These are phyloP conservation scores for Monosporozyma siamensis DNA, from an alignment of 805 yeast genomes.

Conservation along the genomic window DNA sequence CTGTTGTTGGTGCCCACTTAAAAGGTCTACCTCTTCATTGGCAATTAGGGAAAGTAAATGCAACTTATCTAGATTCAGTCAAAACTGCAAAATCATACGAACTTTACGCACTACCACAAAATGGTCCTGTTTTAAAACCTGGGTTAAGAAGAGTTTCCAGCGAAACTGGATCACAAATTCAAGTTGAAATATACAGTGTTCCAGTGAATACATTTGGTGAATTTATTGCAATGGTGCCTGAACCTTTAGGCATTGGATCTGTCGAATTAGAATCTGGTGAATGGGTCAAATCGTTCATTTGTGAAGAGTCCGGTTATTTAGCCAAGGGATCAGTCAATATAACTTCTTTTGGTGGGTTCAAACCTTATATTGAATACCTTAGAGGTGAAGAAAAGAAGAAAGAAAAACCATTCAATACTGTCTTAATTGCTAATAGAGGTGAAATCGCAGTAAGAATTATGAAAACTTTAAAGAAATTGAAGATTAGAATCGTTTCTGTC, in stretches of 20 bases:
- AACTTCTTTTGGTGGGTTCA: conserved; percentile 87
- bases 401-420: conserved; percentile 63
- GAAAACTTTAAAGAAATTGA: conserved; percentile 72
- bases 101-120: conserved; percentile 72
- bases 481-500: conserved; percentile 74
- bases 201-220: conserved; percentile 72
- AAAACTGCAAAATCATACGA: conserved; percentile 63
- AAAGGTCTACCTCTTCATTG: conserved; percentile 84
- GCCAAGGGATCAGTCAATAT: conserved; percentile 68
- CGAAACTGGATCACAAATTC: conserved; percentile 49
- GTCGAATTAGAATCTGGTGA: conserved; percentile 74
- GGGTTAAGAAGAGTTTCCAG: conserved; percentile 64
- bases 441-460: conserved; percentile 95
- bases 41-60: conserved; percentile 83
- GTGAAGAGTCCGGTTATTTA: conserved; percentile 82
- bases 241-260: conserved; percentile 91
- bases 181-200: conserved; percentile 73
- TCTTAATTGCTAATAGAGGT: conserved; percentile 94
- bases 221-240: conserved; percentile 82
- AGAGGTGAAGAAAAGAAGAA: conserved; percentile 20
- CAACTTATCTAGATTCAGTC: conserved; percentile 56
- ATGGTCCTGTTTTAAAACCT: conserved; percentile 81
- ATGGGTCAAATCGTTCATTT: conserved; percentile 86
- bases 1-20: conserved; percentile 95
- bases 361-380: conserved; percentile 37